Base-by-base conservation (phyloP, 331 rosid genomes). In the Malus hybrid region DNA sequence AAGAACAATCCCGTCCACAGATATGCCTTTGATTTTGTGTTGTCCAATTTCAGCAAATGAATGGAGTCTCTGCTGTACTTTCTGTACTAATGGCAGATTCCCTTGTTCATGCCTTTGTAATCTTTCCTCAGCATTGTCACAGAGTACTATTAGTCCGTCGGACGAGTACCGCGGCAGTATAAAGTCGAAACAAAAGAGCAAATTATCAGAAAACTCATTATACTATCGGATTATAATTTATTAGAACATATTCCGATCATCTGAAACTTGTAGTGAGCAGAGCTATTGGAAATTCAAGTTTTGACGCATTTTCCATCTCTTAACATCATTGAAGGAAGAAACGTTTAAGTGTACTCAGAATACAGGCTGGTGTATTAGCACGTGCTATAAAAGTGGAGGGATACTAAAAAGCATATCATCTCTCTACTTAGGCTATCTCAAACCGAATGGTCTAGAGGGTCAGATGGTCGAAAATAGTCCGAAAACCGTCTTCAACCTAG, bases 1-100 rank as follows among this genome's bases (percentile, higher is more conserved):
- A 86, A 75, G 86, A 80, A 39, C 88, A 76, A 57, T 77, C 84
- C 44, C 87, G 73, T 32, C 96, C 97, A 5, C 87, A 90, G 73
- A 86, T 90, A 81, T 71, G 71, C 67, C 81, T 39, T 4, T 39
- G 46, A 39, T 39, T 39, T 0, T 9, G 12, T 9, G 46, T 39
- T 39, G 12, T 39, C 46, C 46, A 39, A 39, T 39, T 36, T 36
- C 46, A 9, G 46, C 46, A 39, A 39, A 39, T 39, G 46, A 39
- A 39, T 39, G 12, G 46, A 39, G 46, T 39, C 12, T 39, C 44
- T 39, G 46, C 46, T 39, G 46, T 39, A 9, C 46, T 2, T 39
- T 39, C 46, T 2, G 46, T 12, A 39, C 46, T 3, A 3, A 39
- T 39, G 46, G 46, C 70, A 66, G 70, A 36, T 34, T 36, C 10